Evolutionary conservation across 2,329 filamentous ascomycete species (phyloP).

Genomic region (Nemania diffusa): DNA sequence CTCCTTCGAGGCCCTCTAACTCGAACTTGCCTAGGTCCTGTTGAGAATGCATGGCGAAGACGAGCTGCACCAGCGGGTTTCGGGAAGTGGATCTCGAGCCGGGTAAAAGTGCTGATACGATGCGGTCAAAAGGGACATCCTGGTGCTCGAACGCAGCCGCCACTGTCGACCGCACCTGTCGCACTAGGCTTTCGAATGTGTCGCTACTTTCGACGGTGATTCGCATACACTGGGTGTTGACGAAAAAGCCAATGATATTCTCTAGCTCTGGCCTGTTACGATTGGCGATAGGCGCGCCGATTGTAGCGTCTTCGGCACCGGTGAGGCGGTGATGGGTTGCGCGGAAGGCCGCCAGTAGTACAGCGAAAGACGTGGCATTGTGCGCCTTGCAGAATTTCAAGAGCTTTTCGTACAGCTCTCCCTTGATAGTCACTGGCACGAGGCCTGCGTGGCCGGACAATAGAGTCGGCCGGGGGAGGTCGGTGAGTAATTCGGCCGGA

Average conservation of each 20-base stretch:
- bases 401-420: conserved; percentile 16
- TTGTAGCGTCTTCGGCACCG: conserved; percentile 26
- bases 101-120: conserved; percentile 28
- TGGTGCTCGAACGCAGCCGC: conserved; percentile 25
- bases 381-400: conserved; percentile 19
- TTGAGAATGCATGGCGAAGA: conserved; percentile 29
- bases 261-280: conserved; percentile 26
- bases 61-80: conserved; percentile 27
- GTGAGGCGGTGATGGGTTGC: conserved; percentile 32
- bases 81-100: conserved; percentile 24
- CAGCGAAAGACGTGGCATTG: conserved; percentile 16
- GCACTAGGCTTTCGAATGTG: conserved; percentile 29
- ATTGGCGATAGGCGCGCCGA: conserved; percentile 26
- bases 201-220: conserved; percentile 14
- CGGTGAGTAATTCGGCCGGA: conserved; percentile 22
- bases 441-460: conserved; percentile 18
- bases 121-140: conserved; percentile 29
- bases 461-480: conserved; percentile 21
- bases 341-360: conserved; percentile 27
- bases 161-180: conserved; percentile 25
- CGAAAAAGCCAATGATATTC: conserved; percentile 32
- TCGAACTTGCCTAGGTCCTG: conserved; percentile 28
- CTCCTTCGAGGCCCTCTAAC: conserved; percentile 23
- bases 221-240: conserved; percentile 31
- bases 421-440: conserved; percentile 24